Percentiles rank a stretch among this genome's conserved stretches.
Conservation (phyloP, 169 alveolate genomes). For the Theileria equi region DNA sequence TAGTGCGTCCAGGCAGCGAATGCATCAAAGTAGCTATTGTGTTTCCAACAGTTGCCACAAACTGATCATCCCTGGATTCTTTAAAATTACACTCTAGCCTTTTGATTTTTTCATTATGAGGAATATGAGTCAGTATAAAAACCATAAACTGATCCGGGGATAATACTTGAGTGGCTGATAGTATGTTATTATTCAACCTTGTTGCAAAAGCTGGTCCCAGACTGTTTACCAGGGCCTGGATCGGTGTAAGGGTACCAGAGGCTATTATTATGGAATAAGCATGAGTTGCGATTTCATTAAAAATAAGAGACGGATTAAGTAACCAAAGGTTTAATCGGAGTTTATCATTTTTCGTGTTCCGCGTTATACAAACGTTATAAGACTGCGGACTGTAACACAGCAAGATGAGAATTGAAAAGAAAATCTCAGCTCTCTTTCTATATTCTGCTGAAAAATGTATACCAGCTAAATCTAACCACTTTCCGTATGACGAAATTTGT, state of each 20-base stretch:
- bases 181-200: slow-evolving; percentile 8
- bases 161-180: slow-evolving; percentile 36
- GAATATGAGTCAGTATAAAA: slow-evolving; percentile 14
- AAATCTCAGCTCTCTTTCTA: slow-evolving; percentile 1
- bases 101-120: background rate
- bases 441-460: slow-evolving; percentile 10
- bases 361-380: slow-evolving; percentile 20
- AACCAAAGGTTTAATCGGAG: slow-evolving; percentile 35
- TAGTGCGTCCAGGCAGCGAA: slow-evolving; percentile 46
- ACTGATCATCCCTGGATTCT: slow-evolving; percentile 6
- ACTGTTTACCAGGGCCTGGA: slow-evolving; percentile 32
- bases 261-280: slow-evolving; percentile 84
- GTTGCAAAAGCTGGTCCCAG: slow-evolving; percentile 26
- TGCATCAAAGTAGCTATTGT: slow-evolving; percentile 20
- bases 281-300: slow-evolving; percentile 34
- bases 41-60: slow-evolving; percentile 11
- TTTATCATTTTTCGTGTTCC: background rate
- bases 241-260: slow-evolving; percentile 93
- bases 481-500: slow-evolving; percentile 12
- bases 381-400: slow-evolving; percentile 43
- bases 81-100: slow-evolving; percentile 22
- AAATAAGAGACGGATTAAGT: slow-evolving; percentile 30
- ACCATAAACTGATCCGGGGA: slow-evolving; percentile 28
- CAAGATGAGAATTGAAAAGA: slow-evolving; percentile 31
- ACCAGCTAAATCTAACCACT: background rate